Base-by-base conservation (phyloP, 768 basidiomycete genomes). In the Crassisporium funariophilum region DNA sequence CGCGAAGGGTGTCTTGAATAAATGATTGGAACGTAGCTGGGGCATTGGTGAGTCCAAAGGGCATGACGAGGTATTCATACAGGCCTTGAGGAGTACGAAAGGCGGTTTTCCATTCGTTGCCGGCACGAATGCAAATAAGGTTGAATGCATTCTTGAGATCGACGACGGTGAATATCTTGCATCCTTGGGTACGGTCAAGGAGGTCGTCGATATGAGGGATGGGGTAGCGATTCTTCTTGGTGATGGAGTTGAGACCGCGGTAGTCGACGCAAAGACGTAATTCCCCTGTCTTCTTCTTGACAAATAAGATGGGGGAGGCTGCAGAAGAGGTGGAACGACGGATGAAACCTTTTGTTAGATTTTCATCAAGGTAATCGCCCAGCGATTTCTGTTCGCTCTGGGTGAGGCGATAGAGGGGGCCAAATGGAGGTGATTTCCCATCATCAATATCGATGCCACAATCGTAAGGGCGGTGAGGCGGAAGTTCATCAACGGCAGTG, bases 91-190 rank as follows among this genome's bases (percentile, higher is more conserved):
- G 51, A 0, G 68, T 73, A 2, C 46, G 44, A 56, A 80, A 79
- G 0, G 73, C 70, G 0, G 70, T 74, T 46, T 77, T 78, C 65
- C 66, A 71, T 54, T 74, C 59, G 44, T 77, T 65, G 6, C 71
- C 73, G 35, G 44, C 46, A 4, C 35, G 27, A 22, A 54, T 50
- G n/a, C 42, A 45, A 12, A 54, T 36, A 16, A 44, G 31, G 21
- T 54, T 50, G 33, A 47, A 54, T 2, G 36, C 53, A 29, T 41
- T 41, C 64, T 48, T 42, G 4, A 59, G 37, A 29, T 79, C 70
- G 13, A 78, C 46, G 23, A 62, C 62, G 3, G 65, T 64, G 48
- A 68, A 73, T 15, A 58, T 35, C n/a, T 54, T 40, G 15, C 47
- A 44, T 3, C 47, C 39, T n/a, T 41, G 44, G 0, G 64, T 43